Base-by-base conservation (phyloP, 2,329 filamentous ascomycete species). In the Pseudogymnoascus sp. region DNA sequence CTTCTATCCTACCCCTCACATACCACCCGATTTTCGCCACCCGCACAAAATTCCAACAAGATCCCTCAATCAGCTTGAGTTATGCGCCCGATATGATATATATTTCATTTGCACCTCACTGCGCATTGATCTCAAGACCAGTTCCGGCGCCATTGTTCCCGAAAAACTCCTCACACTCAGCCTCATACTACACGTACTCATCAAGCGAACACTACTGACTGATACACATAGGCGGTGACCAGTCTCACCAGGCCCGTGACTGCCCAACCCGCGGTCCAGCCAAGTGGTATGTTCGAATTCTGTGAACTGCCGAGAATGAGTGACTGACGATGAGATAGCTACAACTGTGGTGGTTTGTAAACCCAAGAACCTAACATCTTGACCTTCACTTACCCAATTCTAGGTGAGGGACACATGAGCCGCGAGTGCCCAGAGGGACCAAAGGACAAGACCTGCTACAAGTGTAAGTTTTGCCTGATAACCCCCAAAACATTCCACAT, bases 401-500 rank as follows among this genome's bases (percentile, higher is more conserved):
- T 68, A 83, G 81, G 78, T 70, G 79, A 84, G 80, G 90, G 90
- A 70, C 90, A 93, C 77, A 88, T 93, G 78, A 91, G 89, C 84
- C 91, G 93, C 77, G 93, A 98, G 75, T 98, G 93, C 84, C 87
- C 89, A 67, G 87, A 91, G 76, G 89, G 91, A 65, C 86, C 90
- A 73, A 96, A 96, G 83, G 91, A 96, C 79, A 92, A 89, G 81
- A 84, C 86, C 72, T 89, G 86, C 82, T 89, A 89, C 80, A 84
- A 88, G 72, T 92, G 89, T 56, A 56, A 56, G 50, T 56, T 56
- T 33, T 56, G 6, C 4, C 11, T 56, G 28, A 56, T 6, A 40
- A 41, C 16, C 26, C 46, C 10, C 4, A 12, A 56, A 19, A 33
- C 28, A 33, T 19, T 6, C 6, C 28, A 6, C 50, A 19, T 33